These are phyloP conservation scores for Populus hybrid DNA, from an alignment of 441 rosid species.

Conservation along the genomic window DNA sequence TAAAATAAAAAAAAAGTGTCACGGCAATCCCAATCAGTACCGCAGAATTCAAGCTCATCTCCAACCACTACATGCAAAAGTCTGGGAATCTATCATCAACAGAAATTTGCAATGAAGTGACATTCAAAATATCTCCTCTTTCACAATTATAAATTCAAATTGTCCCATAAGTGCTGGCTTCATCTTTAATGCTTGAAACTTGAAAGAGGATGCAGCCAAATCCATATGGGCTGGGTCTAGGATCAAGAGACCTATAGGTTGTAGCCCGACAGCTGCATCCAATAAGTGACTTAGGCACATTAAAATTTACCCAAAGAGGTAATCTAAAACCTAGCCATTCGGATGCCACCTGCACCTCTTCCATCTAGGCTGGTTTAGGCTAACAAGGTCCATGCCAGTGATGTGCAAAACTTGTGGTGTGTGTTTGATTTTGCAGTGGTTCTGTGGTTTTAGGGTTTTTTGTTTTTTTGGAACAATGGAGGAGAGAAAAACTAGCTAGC, in stretches of 20 bases:
- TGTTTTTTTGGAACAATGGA: too few relatives aligned
- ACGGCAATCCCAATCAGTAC: too few relatives aligned
- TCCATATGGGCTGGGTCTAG: background rate
- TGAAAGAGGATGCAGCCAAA: background rate
- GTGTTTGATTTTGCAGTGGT: too few relatives aligned
- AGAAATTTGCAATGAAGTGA: too few relatives aligned
- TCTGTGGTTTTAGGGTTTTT: too few relatives aligned
- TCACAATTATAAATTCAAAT: background rate
- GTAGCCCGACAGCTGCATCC: background rate
- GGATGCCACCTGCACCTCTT: background rate
- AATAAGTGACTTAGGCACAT: background rate
- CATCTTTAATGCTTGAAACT: background rate
- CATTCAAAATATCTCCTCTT: background rate
- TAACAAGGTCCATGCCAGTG: background rate
- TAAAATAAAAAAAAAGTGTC: too few relatives aligned
- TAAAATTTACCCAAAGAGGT: background rate
- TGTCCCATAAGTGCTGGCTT: background rate
- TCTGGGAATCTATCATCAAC: too few relatives aligned
- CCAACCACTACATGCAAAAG: too few relatives aligned
- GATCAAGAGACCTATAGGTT: background rate
- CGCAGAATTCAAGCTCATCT: too few relatives aligned
- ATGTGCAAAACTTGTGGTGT: background rate
- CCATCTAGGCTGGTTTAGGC: background rate
- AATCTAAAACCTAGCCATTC: background rate
- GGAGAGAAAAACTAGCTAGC: too few relatives aligned